Evolutionary conservation across 768 basidiomycete species (phyloP).

Genomic region (Suillus sp.): DNA sequence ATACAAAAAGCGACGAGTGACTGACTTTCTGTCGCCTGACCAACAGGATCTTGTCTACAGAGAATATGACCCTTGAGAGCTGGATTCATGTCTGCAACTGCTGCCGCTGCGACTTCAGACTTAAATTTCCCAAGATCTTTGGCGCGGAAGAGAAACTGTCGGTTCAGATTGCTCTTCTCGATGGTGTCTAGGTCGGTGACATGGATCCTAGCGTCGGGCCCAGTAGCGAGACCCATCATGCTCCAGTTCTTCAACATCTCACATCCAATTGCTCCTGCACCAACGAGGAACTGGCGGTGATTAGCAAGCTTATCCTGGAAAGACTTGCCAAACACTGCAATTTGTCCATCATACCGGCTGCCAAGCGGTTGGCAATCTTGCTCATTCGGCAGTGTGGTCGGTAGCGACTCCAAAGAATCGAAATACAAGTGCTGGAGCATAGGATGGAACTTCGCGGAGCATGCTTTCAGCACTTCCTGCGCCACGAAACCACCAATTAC

Average conservation of each 20-base stretch:
- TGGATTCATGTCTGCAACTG: conserved; percentile 95
- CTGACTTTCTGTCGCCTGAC: conserved; percentile 89
- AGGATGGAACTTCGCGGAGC: conserved; percentile 97
- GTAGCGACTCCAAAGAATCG: conserved; percentile 95
- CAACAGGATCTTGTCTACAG: conserved; percentile 91
- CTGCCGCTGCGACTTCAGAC: conserved; percentile 88
- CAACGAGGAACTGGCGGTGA: conserved; percentile 94
- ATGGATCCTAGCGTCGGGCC: conserved; percentile 77
- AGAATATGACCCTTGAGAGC: conserved; percentile 84
- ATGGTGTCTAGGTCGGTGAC: conserved; percentile 99
- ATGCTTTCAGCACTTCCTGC: conserved; percentile 96
- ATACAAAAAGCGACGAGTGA: conserved; percentile 16
- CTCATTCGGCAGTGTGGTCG: conserved; percentile 72
- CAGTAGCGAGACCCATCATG: conserved; percentile 93
- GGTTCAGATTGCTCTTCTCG: conserved; percentile 97
- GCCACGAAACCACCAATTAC: conserved; percentile 98
- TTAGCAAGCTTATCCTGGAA: conserved; percentile 93
- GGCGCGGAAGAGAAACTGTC: conserved; percentile 96
- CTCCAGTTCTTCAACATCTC: conserved; percentile 99
- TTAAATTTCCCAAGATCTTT: conserved; percentile 98
- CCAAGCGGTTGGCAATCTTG: conserved; percentile 79
- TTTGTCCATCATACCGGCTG: conserved; percentile 90
- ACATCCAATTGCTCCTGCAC: conserved; percentile 98
- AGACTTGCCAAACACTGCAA: conserved; percentile 90
- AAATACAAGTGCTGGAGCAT: conserved; percentile 95